Evolutionary conservation across 2,329 filamentous ascomycete species (phyloP).

Genomic region (Colletotrichum horii): DNA sequence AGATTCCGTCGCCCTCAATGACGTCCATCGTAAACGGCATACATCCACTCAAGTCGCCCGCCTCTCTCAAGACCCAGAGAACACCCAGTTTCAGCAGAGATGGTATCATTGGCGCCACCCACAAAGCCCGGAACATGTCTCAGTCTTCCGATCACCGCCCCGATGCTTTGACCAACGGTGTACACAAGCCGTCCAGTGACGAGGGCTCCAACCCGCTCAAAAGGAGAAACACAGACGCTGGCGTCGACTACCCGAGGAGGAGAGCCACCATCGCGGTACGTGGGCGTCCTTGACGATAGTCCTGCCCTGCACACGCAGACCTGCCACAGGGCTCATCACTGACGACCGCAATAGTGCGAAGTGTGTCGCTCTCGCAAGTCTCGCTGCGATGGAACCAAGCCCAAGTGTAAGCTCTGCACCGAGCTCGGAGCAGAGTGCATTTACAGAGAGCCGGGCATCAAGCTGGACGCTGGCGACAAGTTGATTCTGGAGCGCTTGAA

Average conservation of each 20-base stretch:
- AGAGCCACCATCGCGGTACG: conserved; percentile 70
- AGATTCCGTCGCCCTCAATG: conserved; percentile 52
- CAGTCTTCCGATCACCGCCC: conserved; percentile 56
- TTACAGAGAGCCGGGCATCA: conserved; percentile 85
- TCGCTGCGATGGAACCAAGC: conserved; percentile 78
- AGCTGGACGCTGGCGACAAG: conserved; percentile 86
- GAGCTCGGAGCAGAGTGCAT: conserved; percentile 84
- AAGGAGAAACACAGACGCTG: conserved; percentile 65
- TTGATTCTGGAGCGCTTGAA: conserved; percentile 80
- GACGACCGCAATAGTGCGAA: conserved; percentile 65
- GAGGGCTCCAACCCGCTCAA: conserved; percentile 65
- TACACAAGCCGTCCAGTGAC: conserved; percentile 51
- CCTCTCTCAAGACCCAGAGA: conserved; percentile 50
- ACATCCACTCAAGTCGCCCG: conserved; percentile 56
- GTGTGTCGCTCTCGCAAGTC: conserved; percentile 83
- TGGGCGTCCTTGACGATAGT: conserved; percentile 31
- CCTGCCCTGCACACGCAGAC: conserved; percentile 16
- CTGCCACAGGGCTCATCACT: not conserved
- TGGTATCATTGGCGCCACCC: conserved; percentile 56
- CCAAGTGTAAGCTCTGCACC: conserved; percentile 84
- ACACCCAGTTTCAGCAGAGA: conserved; percentile 59
- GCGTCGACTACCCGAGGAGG: conserved; percentile 67
- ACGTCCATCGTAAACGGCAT: conserved; percentile 44
- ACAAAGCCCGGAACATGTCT: conserved; percentile 60
- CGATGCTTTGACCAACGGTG: conserved; percentile 47